phyloP scores from a whole-genome alignment of 805 yeast species.

The Wickerhamia fluorescens region DNA sequence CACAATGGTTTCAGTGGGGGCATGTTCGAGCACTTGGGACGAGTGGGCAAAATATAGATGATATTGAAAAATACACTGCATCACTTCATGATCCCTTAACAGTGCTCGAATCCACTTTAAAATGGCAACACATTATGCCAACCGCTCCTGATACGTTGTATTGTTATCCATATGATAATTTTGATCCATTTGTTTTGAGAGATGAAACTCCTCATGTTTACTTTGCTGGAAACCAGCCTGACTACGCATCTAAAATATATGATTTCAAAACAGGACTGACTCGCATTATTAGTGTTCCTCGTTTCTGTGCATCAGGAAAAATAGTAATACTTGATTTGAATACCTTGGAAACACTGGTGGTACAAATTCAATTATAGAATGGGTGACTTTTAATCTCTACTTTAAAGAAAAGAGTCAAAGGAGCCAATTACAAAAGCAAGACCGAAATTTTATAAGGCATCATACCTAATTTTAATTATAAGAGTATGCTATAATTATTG shows the following conservation, averaged over 20 bases:
- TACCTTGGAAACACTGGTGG: slow-evolving; percentile 47
- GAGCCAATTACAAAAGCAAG: too few relatives aligned
- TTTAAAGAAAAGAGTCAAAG: neutral
- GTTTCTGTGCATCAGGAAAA: slow-evolving; percentile 58
- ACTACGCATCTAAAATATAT: slow-evolving; percentile 39
- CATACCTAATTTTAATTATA: too few relatives aligned
- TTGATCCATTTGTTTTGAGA: slow-evolving; percentile 73
- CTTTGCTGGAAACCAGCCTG: slow-evolving; percentile 77
- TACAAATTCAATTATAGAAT: slow-evolving; percentile 22
- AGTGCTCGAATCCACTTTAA: slow-evolving; percentile 49
- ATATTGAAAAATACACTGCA: slow-evolving; percentile 48
- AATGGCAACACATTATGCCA: slow-evolving; percentile 86
- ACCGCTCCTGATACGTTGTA: slow-evolving; percentile 95
- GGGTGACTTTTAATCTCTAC: too few relatives aligned
- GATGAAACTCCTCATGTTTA: slow-evolving; percentile 79
- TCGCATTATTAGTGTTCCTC: slow-evolving; percentile 62
- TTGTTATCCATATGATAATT: slow-evolving; percentile 72
- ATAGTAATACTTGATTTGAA: slow-evolving; percentile 54
- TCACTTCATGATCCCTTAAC: slow-evolving; percentile 22
- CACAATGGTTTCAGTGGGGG: slow-evolving; percentile 49
- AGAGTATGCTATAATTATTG: too few relatives aligned
- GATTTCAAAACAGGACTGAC: slow-evolving; percentile 31
- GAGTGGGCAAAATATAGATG: slow-evolving; percentile 80
- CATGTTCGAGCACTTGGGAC: slow-evolving; percentile 60
- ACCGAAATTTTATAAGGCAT: too few relatives aligned